Evolutionary conservation across 352 stramenopile genomes (phyloP).

Genomic region (Halophytophthora polymorphica): DNA sequence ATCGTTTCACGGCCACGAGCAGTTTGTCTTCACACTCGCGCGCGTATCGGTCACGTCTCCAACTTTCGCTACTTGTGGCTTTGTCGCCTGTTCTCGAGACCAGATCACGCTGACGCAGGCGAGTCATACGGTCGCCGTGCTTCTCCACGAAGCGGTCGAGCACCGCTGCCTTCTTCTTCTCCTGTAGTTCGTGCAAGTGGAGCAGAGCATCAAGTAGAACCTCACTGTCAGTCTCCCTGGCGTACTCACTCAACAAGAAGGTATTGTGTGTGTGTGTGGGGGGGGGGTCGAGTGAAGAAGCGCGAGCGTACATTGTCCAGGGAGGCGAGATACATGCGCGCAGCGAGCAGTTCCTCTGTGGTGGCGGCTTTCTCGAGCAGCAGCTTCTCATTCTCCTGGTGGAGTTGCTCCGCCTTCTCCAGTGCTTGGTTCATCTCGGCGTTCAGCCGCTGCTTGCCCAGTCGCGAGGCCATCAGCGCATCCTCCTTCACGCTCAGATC

Average conservation of each 20-base stretch:
- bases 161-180: constrained; percentile 74
- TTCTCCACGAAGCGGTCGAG: constrained; percentile 78
- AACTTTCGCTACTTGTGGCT: constrained; percentile 17
- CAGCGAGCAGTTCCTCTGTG: constrained; percentile 58
- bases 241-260: no score
- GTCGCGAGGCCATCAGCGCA: constrained; percentile 41
- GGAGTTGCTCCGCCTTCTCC: constrained; percentile 47
- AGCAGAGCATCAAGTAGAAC: no score
- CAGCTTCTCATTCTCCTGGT: constrained; percentile 66
- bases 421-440: constrained; percentile 58
- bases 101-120: constrained; percentile 22
- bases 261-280: no score
- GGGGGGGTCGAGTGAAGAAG: no score
- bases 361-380: constrained; percentile 57
- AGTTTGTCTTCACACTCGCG: constrained; percentile 58
- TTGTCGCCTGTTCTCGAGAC: not conserved
- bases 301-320: constrained; percentile 42
- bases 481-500: constrained; percentile 58
- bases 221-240: no score
- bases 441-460: constrained; percentile 48
- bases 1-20: constrained; percentile 50
- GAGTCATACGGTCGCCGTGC: constrained; percentile 68
- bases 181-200: constrained; percentile 16
- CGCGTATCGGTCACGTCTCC: constrained; percentile 38
- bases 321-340: constrained; percentile 69